Evolutionary conservation across 2,329 filamentous ascomycete genomes (phyloP), one percentile per base, ranked within the genome.

Genomic region (Lecanicillium sp.): DNA sequence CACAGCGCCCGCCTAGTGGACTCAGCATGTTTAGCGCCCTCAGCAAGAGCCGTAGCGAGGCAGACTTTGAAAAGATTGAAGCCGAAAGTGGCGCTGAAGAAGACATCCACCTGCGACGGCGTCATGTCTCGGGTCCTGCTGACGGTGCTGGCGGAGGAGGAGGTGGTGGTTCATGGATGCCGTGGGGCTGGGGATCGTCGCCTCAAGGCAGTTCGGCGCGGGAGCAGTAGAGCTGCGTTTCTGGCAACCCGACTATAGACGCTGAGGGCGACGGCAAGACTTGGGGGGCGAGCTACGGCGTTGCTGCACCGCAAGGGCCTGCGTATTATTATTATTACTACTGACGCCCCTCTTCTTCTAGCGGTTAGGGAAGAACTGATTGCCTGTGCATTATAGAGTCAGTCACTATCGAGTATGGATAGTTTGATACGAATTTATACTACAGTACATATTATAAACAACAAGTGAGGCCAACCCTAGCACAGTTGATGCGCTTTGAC

Each of bases 31-130:
- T 60, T 50, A 73, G 71, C 44, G 77, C 68, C 3, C 63, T 94
- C 51, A 82, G 77, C 51, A 90, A 90, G 64, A 90, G 85, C 54
- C 79, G 80, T 46, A 94, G 85, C 57, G 88, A 95, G 56, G 77
- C 75, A 15, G 90, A 94, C 50, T 95, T 95, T 54, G 88, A 94
- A 54, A 85, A 86, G 57, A 85, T 94, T 48, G 84, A 92, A 45
- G 78, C 80, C 25, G 83, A 89, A 54, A 82, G 79, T 51, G 72
- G 71, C 9, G 65, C 65, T 18, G 79, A 76, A 52, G 74, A 75
- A 33, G 68, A 65, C 22, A 66, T 50, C 9, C 52, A 50, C 14
- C 51, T 62, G 18, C 54, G 59, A 39, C 54, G 54, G 44, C 58
- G 57, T 36, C 46, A 58, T 18, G 46, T 49, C 45, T 47, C 28